phyloP scores from a whole-genome alignment of 2,329 filamentous ascomycete species.

The Diplocarpon mali region DNA sequence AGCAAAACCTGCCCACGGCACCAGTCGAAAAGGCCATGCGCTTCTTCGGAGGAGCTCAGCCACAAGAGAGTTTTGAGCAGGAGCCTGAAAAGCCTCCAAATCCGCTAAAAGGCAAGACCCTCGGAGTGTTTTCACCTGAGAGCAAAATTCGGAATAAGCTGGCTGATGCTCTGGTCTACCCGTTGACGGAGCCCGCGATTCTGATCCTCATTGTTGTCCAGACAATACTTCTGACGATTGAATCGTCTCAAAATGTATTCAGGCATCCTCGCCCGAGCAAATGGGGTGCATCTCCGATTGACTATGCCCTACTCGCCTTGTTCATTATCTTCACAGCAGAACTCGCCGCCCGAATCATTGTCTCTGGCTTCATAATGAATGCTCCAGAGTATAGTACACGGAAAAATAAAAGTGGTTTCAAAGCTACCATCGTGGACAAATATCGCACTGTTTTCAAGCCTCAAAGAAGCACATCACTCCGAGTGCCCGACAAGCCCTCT shows the following conservation, averaged over 20 bases:
- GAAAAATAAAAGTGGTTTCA: conserved; percentile 64
- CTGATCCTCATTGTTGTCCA: conserved; percentile 81
- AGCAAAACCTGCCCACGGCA: conserved; percentile 15
- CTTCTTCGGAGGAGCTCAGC: conserved; percentile 17
- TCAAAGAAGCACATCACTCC: conserved; percentile 44
- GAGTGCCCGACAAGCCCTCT: conserved; percentile 15
- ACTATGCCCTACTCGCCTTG: conserved; percentile 56
- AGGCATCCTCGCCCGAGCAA: conserved; percentile 42
- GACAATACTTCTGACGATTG: conserved; percentile 75
- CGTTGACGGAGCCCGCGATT: conserved; percentile 76
- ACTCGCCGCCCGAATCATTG: conserved; percentile 70
- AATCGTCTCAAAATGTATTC: conserved; percentile 64
- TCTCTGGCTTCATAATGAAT: conserved; percentile 88
- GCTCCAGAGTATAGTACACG: conserved; percentile 86
- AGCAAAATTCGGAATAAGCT: conserved; percentile 63
- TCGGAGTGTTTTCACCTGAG: conserved; percentile 74
- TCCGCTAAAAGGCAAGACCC: conserved; percentile 73
- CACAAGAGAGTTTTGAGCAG: conserved; percentile 12
- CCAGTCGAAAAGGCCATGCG: conserved; percentile 25
- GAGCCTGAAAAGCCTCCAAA: conserved; percentile 43
- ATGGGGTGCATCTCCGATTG: conserved; percentile 47
- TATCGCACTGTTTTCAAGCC: conserved; percentile 73
- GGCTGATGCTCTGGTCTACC: conserved; percentile 77
- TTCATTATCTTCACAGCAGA: conserved; percentile 89
- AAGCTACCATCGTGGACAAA: conserved; percentile 63